A percentile compares a stretch with the other conserved stretches of the same genome.
Evolutionary conservation across 2,329 filamentous ascomycete species (phyloP).

Genomic region (Colletotrichum zoysiae): DNA sequence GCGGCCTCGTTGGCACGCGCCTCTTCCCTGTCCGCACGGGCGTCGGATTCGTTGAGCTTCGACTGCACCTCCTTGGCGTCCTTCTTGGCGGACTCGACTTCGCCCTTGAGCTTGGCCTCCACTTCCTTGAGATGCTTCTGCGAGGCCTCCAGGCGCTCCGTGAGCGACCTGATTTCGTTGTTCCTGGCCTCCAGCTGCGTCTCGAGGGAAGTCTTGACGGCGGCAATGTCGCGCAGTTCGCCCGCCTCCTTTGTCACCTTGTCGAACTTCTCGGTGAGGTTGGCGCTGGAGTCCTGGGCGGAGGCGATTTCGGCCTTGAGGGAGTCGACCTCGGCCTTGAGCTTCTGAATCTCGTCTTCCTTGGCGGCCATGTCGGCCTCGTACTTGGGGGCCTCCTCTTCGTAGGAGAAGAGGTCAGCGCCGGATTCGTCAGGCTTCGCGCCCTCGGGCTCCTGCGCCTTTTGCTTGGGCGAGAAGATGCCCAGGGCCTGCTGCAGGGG

Average conservation of each 20-base stretch:
- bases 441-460: slow-evolving; percentile 50
- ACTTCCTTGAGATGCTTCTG: slow-evolving; percentile 60
- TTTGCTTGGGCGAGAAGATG: slow-evolving; percentile 63
- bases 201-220: slow-evolving; percentile 60
- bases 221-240: slow-evolving; percentile 57
- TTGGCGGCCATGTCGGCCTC: slow-evolving; percentile 54
- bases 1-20: slow-evolving; percentile 49
- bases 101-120: slow-evolving; percentile 51
- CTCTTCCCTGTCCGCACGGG: slow-evolving; percentile 47
- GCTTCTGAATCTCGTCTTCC: slow-evolving; percentile 75
- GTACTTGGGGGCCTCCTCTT: slow-evolving; percentile 86
- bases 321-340: slow-evolving; percentile 76
- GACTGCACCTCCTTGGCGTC: slow-evolving; percentile 46
- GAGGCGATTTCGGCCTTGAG: slow-evolving; percentile 79
- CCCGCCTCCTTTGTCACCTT: slow-evolving; percentile 73
- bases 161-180: slow-evolving; percentile 63
- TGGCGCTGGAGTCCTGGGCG: slow-evolving; percentile 76
- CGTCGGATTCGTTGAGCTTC: slow-evolving; percentile 46
- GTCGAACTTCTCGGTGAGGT: slow-evolving; percentile 76
- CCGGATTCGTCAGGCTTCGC: slow-evolving; percentile 50
- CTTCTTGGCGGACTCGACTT: slow-evolving; percentile 46
- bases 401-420: slow-evolving; percentile 93
- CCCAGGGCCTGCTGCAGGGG: slow-evolving; percentile 62
- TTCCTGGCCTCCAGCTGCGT: slow-evolving; percentile 63
- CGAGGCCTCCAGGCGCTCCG: slow-evolving; percentile 60